A percentile compares a stretch with the other conserved stretches of the same genome.
Evolutionary conservation across 768 basidiomycete species (phyloP).

Genomic region (Kwoniella pini): DNA sequence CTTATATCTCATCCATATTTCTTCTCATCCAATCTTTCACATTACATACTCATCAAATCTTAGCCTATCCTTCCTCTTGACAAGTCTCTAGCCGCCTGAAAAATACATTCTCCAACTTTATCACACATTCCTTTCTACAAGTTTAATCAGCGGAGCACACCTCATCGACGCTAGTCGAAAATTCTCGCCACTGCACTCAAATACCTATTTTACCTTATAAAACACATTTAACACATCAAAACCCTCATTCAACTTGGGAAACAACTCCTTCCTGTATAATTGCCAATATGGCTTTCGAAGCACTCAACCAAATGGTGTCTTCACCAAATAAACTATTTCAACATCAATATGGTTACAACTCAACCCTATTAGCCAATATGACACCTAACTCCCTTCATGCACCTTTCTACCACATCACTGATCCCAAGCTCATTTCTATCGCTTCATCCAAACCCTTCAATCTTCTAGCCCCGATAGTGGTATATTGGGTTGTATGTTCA

Average conservation of each 20-base stretch:
- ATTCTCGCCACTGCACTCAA: constrained; percentile 4
- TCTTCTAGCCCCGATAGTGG: constrained; percentile 70
- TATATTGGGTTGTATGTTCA: constrained; percentile 80
- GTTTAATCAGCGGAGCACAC: too few species aligned
- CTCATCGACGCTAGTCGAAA: constrained; percentile 2
- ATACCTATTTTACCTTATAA: not conserved
- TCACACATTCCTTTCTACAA: not conserved
- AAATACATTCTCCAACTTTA: constrained; percentile 2
- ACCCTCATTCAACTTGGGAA: not conserved
- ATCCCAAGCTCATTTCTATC: constrained; percentile 56
- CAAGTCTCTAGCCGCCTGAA: too few species aligned
- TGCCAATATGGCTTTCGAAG: constrained; percentile 4
- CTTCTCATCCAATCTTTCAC: not conserved
- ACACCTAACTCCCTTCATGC: constrained; percentile 44
- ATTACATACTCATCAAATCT: not conserved
- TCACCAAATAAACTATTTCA: not conserved
- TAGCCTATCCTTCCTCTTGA: too few species aligned
- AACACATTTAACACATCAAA: not conserved
- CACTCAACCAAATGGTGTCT: constrained; percentile 7
- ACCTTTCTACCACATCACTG: constrained; percentile 56
- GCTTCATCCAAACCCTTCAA: constrained; percentile 73
- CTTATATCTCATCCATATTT: not conserved
- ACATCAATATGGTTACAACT: constrained; percentile 31
- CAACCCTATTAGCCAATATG: constrained; percentile 39
- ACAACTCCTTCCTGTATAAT: not conserved